Evolutionary conservation across 345 rosid species (phyloP), one percentile per base, ranked within the genome.

Genomic region (Abelmoschus esculentus): DNA sequence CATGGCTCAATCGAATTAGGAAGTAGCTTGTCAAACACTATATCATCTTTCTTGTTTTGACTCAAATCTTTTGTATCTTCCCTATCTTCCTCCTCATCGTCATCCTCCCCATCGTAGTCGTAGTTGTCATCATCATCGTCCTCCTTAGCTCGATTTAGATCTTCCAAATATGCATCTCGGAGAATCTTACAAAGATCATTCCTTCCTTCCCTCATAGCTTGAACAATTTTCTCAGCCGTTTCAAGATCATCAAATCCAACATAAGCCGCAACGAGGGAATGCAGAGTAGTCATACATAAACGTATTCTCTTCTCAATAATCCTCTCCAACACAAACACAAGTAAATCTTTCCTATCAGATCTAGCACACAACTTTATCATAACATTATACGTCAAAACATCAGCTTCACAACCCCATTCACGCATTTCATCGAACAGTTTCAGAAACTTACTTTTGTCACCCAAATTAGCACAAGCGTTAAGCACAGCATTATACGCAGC

Each of bases 331-430:
- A 90, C 96, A 70, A 75, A 86, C 76, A 89, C 96, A 61, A 93
- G 84, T 85, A 93, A 58, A 50, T 89, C 87, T 70, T 83, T 87
- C 79, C 96, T 75, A 76, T 77, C 72, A 68, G 77, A 86, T 59
- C 90, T 83, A 15, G 96, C 97, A 70, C 96, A 93, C 26, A 93
- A 57, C 83, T 93, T 93, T 38, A 91, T 91, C 90, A 91, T 81
- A 22, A 93, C 81, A 74, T 93, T 93, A 34, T 85, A 90, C 11
- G 84, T 90, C 77, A 93, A 79, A 10, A 79, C 87, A 82, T 93
- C 98, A 17, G 97, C 88, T 70, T 85, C 76, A 40, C 82, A 81
- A 18, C 78, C 86, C 60, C 80, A 86, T 73, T 83, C 84, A 28
- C 76, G 50, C 97, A 93, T 93, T 69, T 86, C 87, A 2, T 83